Evolutionary conservation across 371 early-diverging fungal genomes (phyloP).

Genomic region (Mortierella sp.): DNA sequence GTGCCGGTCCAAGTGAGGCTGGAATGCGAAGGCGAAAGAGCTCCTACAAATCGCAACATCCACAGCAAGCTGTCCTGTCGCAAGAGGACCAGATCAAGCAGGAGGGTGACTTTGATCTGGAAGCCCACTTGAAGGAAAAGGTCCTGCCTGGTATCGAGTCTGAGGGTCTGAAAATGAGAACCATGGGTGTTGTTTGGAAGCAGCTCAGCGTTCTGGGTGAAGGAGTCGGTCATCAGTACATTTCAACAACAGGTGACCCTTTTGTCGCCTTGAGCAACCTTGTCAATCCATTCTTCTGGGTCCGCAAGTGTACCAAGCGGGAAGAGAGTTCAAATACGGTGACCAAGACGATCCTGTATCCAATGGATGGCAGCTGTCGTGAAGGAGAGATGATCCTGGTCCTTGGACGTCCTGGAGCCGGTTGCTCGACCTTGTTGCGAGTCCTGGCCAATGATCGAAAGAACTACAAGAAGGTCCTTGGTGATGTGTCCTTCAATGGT

Average conservation of each 20-base stretch:
- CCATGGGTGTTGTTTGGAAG: conserved; percentile 60
- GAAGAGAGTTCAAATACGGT: conserved; percentile 34
- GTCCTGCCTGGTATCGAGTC: conserved; percentile 12
- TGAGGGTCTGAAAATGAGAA: conserved; percentile 58
- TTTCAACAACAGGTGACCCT: conserved; percentile 33
- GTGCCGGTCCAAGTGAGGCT: neutral
- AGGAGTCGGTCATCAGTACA: conserved; percentile 33
- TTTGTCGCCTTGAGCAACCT: conserved; percentile 33
- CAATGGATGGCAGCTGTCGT: conserved; percentile 67
- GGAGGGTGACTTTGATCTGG: conserved; percentile 35
- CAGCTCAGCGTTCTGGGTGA: conserved; percentile 45
- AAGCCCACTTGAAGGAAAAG: conserved; percentile 17
- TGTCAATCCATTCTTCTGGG: conserved; percentile 48
- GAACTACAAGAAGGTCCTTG: conserved; percentile 64
- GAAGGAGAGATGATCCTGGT: conserved; percentile 80
- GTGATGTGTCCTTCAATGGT: conserved; percentile 70
- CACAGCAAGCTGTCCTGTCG: neutral
- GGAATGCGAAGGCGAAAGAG: conserved; percentile 13
- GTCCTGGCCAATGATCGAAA: conserved; percentile 71
- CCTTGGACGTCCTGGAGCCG: conserved; percentile 77
- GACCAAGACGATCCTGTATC: conserved; percentile 57
- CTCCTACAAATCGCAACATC: conserved; percentile 1
- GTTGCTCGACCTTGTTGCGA: conserved; percentile 73
- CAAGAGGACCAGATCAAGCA: conserved; percentile 15
- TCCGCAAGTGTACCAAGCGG: conserved; percentile 26